These are phyloP conservation scores for Heritiera fomes DNA, from an alignment of 345 rosid genomes.

Conservation along the genomic window DNA sequence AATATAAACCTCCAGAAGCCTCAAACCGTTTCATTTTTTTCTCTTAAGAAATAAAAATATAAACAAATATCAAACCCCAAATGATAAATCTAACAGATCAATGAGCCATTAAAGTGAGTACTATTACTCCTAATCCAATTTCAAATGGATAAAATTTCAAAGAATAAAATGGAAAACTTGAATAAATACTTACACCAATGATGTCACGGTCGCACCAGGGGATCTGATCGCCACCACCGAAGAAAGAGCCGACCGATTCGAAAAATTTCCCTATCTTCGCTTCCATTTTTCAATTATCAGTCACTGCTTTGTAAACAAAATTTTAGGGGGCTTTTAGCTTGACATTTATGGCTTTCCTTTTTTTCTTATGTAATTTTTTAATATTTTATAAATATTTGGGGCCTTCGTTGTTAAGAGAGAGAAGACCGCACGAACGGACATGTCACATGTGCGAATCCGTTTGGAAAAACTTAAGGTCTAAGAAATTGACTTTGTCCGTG, in stretches of 20 bases:
- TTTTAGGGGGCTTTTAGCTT: neutral
- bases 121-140: neutral
- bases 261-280: constrained; percentile 37
- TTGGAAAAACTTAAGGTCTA: neutral
- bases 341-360: no score
- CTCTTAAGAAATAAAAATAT: neutral
- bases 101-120: neutral
- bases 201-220: constrained; percentile 83
- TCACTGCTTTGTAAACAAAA: neutral
- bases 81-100: neutral
- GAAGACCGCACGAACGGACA: no score
- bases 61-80: neutral
- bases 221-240: constrained; percentile 71
- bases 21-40: neutral
- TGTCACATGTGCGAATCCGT: neutral
- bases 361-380: no score
- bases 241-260: constrained; percentile 60
- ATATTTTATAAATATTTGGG: neutral
- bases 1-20: neutral
- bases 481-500: neutral
- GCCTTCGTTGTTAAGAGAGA: neutral
- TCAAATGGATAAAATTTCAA: neutral
- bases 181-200: constrained; percentile 48
- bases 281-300: constrained; percentile 29
- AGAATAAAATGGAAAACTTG: neutral